Percentiles rank a stretch among this genome's conserved stretches.
These are phyloP conservation scores for Rhodotorula toruloides DNA, from an alignment of 768 basidiomycete genomes.

Conservation along the genomic window DNA sequence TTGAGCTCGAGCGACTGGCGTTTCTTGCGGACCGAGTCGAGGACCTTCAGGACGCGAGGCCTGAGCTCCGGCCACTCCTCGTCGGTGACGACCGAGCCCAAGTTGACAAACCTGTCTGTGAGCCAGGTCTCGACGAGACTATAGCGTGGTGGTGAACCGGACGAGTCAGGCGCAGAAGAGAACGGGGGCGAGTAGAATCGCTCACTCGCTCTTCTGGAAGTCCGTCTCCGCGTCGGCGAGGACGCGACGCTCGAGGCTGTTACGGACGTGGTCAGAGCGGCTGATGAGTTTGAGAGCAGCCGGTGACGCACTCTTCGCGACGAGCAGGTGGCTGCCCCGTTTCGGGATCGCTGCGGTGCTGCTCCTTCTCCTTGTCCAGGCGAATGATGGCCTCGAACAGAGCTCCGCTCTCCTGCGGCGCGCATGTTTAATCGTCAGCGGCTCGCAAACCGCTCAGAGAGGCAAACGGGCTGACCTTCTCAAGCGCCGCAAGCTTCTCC, in stretches of 20 bases:
- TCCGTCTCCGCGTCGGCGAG: neutral
- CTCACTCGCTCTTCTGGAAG: neutral
- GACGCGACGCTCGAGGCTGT: neutral
- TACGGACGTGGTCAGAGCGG: neutral
- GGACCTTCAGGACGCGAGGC: slow-evolving; percentile 3
- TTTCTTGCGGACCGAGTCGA: neutral
- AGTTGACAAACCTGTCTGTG: neutral
- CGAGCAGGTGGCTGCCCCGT: neutral
- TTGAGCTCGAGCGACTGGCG: accelerated
- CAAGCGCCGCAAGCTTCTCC: neutral
- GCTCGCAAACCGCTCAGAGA: no score
- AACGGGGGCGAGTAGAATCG: neutral
- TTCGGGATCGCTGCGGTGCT: neutral
- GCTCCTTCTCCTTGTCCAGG: neutral
- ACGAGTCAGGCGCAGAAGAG: neutral
- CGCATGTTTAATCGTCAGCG: neutral
- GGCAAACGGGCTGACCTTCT: neutral
- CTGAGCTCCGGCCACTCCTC: neutral
- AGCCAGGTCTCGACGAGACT: no score
- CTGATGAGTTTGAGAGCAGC: neutral
- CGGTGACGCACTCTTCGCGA: neutral
- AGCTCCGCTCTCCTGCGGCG: neutral
- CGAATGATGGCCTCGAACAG: neutral
- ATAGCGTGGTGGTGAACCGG: neutral
- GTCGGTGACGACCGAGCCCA: neutral